These are phyloP conservation scores for Lasiosphaeria ovina DNA, from an alignment of 495 filamentous ascomycete genomes.

Conservation along the genomic window DNA sequence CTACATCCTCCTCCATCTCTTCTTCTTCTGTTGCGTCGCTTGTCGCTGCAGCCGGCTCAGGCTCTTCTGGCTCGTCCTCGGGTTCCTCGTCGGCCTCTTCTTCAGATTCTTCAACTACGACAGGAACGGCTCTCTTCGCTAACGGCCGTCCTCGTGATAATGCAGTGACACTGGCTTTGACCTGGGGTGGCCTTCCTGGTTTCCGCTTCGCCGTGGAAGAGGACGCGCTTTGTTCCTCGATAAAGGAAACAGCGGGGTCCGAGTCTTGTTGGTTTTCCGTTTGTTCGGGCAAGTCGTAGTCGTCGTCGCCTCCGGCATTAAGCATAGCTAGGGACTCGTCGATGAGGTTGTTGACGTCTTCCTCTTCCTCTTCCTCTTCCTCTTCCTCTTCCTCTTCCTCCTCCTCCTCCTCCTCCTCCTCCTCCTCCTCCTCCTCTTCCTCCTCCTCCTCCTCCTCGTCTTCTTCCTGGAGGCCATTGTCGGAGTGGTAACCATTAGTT, in stretches of 20 bases:
- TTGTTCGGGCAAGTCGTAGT: slow-evolving; percentile 17
- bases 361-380: slow-evolving; percentile 23
- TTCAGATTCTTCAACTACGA: slow-evolving; percentile 8
- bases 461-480: slow-evolving; percentile 18
- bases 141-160: neutral
- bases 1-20: neutral
- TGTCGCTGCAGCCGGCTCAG: slow-evolving; percentile 7
- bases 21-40: slow-evolving; percentile 4
- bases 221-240: slow-evolving; percentile 15
- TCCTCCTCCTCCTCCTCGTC: slow-evolving; percentile 19
- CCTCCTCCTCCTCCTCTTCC: slow-evolving; percentile 21
- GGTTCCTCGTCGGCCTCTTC: slow-evolving; percentile 7
- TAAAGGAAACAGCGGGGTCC: neutral
- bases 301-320: slow-evolving; percentile 27
- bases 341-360: slow-evolving; percentile 23
- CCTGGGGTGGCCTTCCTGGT: slow-evolving; percentile 24
- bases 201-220: slow-evolving; percentile 20
- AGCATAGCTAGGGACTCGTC: slow-evolving; percentile 41
- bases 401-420: slow-evolving; percentile 23
- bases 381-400: slow-evolving; percentile 30
- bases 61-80: slow-evolving; percentile 15
- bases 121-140: slow-evolving; percentile 13
- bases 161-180: slow-evolving; percentile 6
- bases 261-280: slow-evolving; percentile 23
- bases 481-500: neutral